Conservation (phyloP, 371 early-diverging fungal genomes). For the Lichtheimia corymbifera region DNA sequence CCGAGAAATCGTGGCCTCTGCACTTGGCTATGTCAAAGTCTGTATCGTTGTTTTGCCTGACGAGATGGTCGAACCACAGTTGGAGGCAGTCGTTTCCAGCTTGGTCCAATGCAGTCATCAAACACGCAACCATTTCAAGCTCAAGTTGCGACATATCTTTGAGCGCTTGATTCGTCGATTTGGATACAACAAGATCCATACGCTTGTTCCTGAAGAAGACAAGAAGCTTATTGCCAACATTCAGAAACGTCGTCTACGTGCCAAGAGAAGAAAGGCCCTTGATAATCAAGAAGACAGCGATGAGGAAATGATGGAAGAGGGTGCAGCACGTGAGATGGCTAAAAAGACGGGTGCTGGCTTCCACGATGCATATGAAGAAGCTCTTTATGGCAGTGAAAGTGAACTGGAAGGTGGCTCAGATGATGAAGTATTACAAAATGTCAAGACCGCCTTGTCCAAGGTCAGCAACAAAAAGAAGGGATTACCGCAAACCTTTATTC, state of each 20-base stretch:
- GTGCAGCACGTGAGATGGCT: conserved; percentile 34
- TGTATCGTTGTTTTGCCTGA: conserved; percentile 78
- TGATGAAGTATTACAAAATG: conserved; percentile 38
- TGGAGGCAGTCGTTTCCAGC: conserved; percentile 62
- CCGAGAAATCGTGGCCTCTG: conserved; percentile 90
- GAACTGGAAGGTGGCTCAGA: conserved; percentile 81
- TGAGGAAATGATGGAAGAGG: conserved; percentile 49
- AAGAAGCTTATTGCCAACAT: conserved; percentile 89
- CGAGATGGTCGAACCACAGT: conserved; percentile 65
- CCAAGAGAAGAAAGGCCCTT: conserved; percentile 75
- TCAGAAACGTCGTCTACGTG: conserved; percentile 85
- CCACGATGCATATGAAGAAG: conserved; percentile 86
- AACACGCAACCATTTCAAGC: conserved; percentile 86
- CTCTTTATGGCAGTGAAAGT: conserved; percentile 88
- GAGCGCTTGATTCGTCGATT: conserved; percentile 91
- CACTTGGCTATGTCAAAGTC: conserved; percentile 93
- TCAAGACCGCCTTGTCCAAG: conserved; percentile 25
- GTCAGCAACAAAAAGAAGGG: conserved; percentile 46
- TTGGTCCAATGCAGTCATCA: conserved; percentile 85
- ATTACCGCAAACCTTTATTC: conserved; percentile 62
- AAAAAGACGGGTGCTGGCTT: conserved; percentile 48
- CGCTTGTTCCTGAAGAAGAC: conserved; percentile 87
- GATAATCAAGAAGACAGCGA: conserved; percentile 45
- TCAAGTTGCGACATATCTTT: conserved; percentile 88
- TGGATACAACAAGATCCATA: conserved; percentile 75